Base-by-base conservation (phyloP, 2,329 filamentous ascomycete genomes). In the Peltaster fructicola region DNA sequence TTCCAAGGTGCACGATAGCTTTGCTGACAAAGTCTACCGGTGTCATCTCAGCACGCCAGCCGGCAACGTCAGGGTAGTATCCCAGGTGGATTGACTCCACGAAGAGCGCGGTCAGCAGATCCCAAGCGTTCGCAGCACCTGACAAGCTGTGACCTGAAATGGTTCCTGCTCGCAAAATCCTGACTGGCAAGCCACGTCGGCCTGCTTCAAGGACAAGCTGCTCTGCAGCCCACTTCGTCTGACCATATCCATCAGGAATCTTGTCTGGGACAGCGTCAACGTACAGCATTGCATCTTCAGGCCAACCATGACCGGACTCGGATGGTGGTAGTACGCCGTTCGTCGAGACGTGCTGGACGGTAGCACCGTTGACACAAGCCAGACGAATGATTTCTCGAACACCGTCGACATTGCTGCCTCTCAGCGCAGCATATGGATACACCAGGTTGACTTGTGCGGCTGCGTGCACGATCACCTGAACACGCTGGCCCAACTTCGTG, bases 41-140 rank as follows among this genome's bases (percentile, higher is more conserved):
- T 0, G 78, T 82, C 77, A 84, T 84, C 52, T 85, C 78, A 1
- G 75, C 66, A 24, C 72, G 67, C 78, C 78, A 85, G 20, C 70
- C 70, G 24, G 73, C 61, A 4, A 82, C 69, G 26, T 77, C 62
- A 0, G 78, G 77, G 2, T 66, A 66, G 36, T 66, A 65, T 5
- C 76, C 76, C 3, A 84, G 59, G 25, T 75, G 69, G 17, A 84
- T 60, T 0, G 77, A 82, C 44, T 84, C 78, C 2, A 82, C 73
- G 14, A 84, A 62, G 28, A 85, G 47, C 1, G 78, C 77, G 25
- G 73, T 79, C 22, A 85, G 55, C 11, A 85, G 53, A 59, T 85
- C 78, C 55, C 72, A 84, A 0, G 75, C 68, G 39, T 85, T 85
- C 1, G 75, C 73, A 5, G 77, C 71, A 22, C 78, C 78, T 1